A percentile compares a stretch with the other conserved stretches of the same genome.
Conservation (phyloP, 768 basidiomycete genomes). For the Lentinula sp. region DNA sequence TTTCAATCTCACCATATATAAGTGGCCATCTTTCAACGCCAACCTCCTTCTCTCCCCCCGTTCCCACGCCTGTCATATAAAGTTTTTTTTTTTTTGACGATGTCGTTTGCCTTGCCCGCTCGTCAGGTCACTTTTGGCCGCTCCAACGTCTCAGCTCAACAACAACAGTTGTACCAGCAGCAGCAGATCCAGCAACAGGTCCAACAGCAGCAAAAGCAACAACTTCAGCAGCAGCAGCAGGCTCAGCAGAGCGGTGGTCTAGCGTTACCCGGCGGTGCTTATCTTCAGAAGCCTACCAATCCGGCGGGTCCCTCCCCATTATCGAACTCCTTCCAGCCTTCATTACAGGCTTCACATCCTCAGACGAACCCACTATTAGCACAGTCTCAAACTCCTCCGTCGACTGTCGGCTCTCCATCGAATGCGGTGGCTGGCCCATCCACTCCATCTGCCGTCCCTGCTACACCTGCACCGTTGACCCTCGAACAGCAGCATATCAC, state of each 20-base stretch:
- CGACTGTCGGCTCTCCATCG: constrained; percentile 20
- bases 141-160: constrained; percentile 1
- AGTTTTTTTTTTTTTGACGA: neutral
- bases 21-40: neutral
- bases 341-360: constrained; percentile 17
- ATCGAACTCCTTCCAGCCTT: constrained; percentile 45
- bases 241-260: constrained; percentile 29
- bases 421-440: constrained; percentile 55
- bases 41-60: neutral
- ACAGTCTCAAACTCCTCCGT: constrained; percentile 23
- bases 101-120: constrained; percentile 6
- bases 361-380: constrained; percentile 19
- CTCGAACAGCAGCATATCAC: constrained; percentile 94
- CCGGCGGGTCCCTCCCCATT: constrained; percentile 53
- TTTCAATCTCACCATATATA: neutral
- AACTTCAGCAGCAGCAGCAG: neutral
- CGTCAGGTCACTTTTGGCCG: constrained; percentile 8
- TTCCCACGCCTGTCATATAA: constrained; percentile 5
- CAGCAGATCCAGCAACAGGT: constrained; percentile 11
- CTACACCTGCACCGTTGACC: constrained; percentile 69
- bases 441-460: constrained; percentile 47
- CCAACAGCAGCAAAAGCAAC: constrained; percentile 13
- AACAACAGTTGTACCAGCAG: constrained; percentile 1
- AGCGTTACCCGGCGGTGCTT: constrained; percentile 55
- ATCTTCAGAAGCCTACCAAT: constrained; percentile 32